Percentiles rank a stretch among this genome's conserved stretches.
phyloP scores from a whole-genome alignment of 2,329 filamentous ascomycete genomes.

The Hypoxylon sp. region DNA sequence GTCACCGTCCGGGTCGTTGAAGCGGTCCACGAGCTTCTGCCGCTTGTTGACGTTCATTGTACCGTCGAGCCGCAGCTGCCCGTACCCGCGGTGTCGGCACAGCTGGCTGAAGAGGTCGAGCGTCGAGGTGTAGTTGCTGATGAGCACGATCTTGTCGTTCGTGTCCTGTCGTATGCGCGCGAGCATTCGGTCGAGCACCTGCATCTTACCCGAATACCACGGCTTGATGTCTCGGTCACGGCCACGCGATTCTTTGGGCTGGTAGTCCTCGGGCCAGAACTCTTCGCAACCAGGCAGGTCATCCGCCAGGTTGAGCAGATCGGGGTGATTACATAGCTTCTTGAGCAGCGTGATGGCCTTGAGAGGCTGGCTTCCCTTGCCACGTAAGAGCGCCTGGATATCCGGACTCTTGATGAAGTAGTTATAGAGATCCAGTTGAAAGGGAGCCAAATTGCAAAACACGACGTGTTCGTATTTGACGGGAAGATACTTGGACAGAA shows the following conservation, averaged over 20 bases:
- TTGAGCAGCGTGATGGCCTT: slow-evolving; percentile 97
- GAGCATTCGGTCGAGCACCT: slow-evolving; percentile 97
- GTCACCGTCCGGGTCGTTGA: slow-evolving; percentile 88
- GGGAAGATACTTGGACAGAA: slow-evolving; percentile 94
- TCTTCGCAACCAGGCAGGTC: slow-evolving; percentile 89
- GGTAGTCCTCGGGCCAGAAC: slow-evolving; percentile 84
- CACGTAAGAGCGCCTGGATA: slow-evolving; percentile 88
- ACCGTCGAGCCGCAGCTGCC: slow-evolving; percentile 87
- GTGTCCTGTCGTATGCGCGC: slow-evolving; percentile 94
- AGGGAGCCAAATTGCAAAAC: slow-evolving; percentile 92
- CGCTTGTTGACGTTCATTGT: slow-evolving; percentile 98
- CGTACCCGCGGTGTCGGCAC: slow-evolving; percentile 85
- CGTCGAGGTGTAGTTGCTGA: slow-evolving; percentile 97
- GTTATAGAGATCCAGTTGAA: slow-evolving; percentile 93
- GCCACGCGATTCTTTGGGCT: slow-evolving; percentile 85
- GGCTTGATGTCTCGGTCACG: slow-evolving; percentile 91
- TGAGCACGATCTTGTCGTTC: slow-evolving; percentile 98
- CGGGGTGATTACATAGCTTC: slow-evolving; percentile 98
- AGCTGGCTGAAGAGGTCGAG: slow-evolving; percentile 93
- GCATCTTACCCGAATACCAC: slow-evolving; percentile 98
- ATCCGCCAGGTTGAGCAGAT: slow-evolving; percentile 81
- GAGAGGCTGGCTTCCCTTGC: slow-evolving; percentile 93
- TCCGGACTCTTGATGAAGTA: slow-evolving; percentile 96
- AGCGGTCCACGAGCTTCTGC: slow-evolving; percentile 95
- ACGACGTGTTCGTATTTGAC: slow-evolving; percentile 99